Base-by-base conservation (phyloP, 73 alveolate genomes). In the Uronychia setigera region DNA sequence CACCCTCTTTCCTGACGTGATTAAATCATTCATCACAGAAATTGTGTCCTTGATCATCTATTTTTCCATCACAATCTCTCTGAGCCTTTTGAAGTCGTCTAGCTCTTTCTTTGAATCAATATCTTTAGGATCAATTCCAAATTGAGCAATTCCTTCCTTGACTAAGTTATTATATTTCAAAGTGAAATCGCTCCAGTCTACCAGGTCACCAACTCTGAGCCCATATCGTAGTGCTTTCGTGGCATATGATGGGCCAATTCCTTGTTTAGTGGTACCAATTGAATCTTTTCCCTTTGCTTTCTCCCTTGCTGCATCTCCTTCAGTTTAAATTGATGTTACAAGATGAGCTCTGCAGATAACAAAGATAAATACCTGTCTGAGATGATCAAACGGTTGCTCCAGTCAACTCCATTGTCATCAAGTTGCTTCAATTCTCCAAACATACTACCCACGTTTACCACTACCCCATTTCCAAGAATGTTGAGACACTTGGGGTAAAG, bases 221-320 rank as follows among this genome's bases (percentile, higher is more conserved):
- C 99, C 98, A 76, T 82, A 79, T 91, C 99, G 82, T 1, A 89
- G 89, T 31, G 97, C 97, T 80, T 94, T 97, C 76, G 98, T 86
- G 19, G 99, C 94, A 81, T 97, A 97, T 34, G 98, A 86, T 0
- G 99, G 99, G 58, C 99, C 99, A 33, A 97, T 97, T 46, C 99
- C 99, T 80, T 98, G 92, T 80, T 96, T 96, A 34, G 99, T 97
- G 0, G 99, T 97, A 35, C 99, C 99, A 31, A 93, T 89, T 31
- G 84, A 85, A 26, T 58, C 88, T 31, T 57, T 46, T 58, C 95
- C 96, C 30, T 82, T 76, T 59, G 60, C 33, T 26, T 84, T 57
- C 76, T 93, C 98, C 32, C 85, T 34, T 0, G 83, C 80, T 33
- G 84, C 93, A 76, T 93, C 98, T 33, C 92, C 94, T 58, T 87